A percentile compares a stretch with the other conserved stretches of the same genome.
Conservation (phyloP, 2,329 filamentous ascomycete genomes). For the Podosphaera xanthii region DNA sequence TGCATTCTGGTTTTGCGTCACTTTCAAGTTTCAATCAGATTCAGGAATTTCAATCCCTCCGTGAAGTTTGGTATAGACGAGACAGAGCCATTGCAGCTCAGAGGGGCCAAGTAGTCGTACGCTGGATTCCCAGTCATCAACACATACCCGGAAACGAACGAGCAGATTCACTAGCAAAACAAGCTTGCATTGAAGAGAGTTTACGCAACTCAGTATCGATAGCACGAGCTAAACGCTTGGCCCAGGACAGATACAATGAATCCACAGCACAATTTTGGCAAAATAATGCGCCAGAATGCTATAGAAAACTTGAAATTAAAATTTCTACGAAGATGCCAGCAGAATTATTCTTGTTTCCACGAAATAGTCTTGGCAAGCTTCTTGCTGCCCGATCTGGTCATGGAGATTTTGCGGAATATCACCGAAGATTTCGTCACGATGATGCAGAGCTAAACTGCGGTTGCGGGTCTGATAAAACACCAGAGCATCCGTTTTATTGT, state of each 20-base stretch:
- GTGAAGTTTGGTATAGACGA: too few species aligned
- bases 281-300: background rate
- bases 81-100: too few species aligned
- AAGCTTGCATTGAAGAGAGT: background rate
- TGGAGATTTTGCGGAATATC: too few species aligned
- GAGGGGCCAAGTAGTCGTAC: too few species aligned
- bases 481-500: too few species aligned
- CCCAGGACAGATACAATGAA: background rate
- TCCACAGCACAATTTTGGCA: background rate
- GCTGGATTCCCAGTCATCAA: background rate
- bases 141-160: background rate
- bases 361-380: background rate
- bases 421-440: too few species aligned
- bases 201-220: background rate
- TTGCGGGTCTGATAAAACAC: too few species aligned
- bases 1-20: too few species aligned
- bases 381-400: background rate
- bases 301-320: background rate
- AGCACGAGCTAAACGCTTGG: background rate
- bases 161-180: background rate
- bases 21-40: too few species aligned
- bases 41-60: too few species aligned
- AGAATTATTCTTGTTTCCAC: background rate
- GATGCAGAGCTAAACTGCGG: too few species aligned
- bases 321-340: background rate